Evolutionary conservation across 768 basidiomycete genomes (phyloP).

Genomic region (Omphalotus guepiniiformis): DNA sequence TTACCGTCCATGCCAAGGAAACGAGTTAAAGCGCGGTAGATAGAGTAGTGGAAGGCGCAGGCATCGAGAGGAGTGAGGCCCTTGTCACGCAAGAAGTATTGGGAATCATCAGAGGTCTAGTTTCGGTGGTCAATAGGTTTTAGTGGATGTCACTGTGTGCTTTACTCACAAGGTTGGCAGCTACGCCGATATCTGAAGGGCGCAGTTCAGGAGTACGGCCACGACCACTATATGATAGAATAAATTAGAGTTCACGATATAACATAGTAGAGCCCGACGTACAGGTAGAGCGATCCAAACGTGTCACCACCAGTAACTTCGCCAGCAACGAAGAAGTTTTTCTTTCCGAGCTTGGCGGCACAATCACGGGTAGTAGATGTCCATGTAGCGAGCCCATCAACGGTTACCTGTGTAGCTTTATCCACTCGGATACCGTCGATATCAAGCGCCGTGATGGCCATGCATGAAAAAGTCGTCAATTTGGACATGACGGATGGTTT

Average conservation of each 20-base stretch:
- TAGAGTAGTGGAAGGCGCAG: constrained; percentile 92
- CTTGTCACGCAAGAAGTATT: constrained; percentile 78
- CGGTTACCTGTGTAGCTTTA: constrained; percentile 88
- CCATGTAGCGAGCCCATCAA: constrained; percentile 79
- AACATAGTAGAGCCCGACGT: constrained; percentile 22
- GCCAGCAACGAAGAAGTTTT: constrained; percentile 86
- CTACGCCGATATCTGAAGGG: constrained; percentile 64
- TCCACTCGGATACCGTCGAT: constrained; percentile 95
- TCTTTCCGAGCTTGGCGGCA: constrained; percentile 70
- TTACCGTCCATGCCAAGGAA: constrained; percentile 98
- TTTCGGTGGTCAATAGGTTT: too few species aligned
- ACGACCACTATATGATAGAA: constrained; percentile 56
- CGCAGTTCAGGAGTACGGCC: constrained; percentile 74
- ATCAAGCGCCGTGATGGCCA: constrained; percentile 85
- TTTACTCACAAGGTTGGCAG: constrained; percentile 66
- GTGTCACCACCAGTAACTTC: constrained; percentile 94
- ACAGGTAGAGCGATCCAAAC: constrained; percentile 86
- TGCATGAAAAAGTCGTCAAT: constrained; percentile 76
- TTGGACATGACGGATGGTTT: constrained; percentile 72
- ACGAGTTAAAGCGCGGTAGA: constrained; percentile 80
- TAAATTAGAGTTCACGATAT: constrained; percentile 3
- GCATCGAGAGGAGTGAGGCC: constrained; percentile 65
- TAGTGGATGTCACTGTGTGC: too few species aligned
- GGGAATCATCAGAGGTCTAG: constrained; percentile 52
- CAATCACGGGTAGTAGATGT: constrained; percentile 68